Base-by-base conservation (phyloP, 1,139 yeast species). In the Debaryomyces robertsiae region DNA sequence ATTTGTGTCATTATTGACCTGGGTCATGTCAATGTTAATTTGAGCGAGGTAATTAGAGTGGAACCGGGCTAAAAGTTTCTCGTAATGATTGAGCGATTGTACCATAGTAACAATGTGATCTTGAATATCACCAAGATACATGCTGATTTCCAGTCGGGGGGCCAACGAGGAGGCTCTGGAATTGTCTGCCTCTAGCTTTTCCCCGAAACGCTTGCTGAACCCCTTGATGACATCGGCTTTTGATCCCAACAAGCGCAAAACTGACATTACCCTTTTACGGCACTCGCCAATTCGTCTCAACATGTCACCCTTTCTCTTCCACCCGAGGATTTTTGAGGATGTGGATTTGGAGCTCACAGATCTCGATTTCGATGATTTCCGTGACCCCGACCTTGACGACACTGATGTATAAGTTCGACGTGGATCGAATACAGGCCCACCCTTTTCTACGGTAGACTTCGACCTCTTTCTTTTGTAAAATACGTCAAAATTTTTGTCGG, bases 181-280 rank as follows among this genome's bases (percentile, higher is more conserved):
- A n/a, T 24, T 33, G 16, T 30, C 28, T 11, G 28, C 33, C 42
- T 43, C 45, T 9, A 37, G 40, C 13, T 40, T 84, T 53, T 91
- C 98, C 51, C 83, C 85, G 58, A 94, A 89, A 42, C 97, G 69
- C 59, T 93, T 93, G 40, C 95, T 84, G 58, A 93, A 91, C 0
- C 97, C 97, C 58, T 87, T 88, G 49, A 93, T 89, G 14, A 93
- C 98, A 63, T 93, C 98, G 0, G 98, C 98, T 63, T 93, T 93
- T 38, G 91, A 84, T 3, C 96, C 95, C 36, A 93, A 65, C 39
- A 93, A 72, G 43, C 98, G 69, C 47, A 90, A 68, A 23, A 93
- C 75, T 25, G 95, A 84, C 97, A 91, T 93, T 2, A 93, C 97
- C 39, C 96, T 72, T 59, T 90, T 90, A 45, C 98, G 82, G 50